Conservation (phyloP, 495 filamentous ascomycete genomes). For the Apodospora peruviana region DNA sequence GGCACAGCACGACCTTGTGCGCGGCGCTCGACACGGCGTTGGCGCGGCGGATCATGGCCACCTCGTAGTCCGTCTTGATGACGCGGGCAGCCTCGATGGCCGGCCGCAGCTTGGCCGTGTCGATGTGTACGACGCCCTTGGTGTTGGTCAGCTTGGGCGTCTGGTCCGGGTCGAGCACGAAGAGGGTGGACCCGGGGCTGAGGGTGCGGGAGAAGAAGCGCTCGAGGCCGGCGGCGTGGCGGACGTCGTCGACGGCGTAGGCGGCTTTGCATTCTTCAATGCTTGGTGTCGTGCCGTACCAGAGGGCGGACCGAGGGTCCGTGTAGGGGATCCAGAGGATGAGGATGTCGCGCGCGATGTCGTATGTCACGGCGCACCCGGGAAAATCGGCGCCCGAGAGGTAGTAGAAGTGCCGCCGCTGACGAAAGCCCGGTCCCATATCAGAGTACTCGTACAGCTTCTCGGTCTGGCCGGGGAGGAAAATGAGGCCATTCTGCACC, state of each 20-base stretch:
- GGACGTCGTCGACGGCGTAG: constrained; percentile 50
- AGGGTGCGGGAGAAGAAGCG: constrained; percentile 27
- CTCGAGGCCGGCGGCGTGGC: constrained; percentile 30
- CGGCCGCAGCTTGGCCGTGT: constrained; percentile 45
- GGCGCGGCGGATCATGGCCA: constrained; percentile 70
- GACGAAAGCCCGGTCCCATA: constrained; percentile 53
- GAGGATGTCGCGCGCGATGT: constrained; percentile 51
- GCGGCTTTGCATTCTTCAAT: constrained; percentile 43
- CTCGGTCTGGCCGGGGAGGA: constrained; percentile 47
- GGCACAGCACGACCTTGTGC: constrained; percentile 61
- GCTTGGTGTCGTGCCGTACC: constrained; percentile 52
- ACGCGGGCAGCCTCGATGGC: constrained; percentile 70
- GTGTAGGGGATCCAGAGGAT: constrained; percentile 57
- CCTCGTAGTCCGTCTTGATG: constrained; percentile 76
- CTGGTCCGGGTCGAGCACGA: constrained; percentile 36
- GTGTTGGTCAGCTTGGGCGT: constrained; percentile 29
- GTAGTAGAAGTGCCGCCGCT: constrained; percentile 69
- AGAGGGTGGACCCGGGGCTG: constrained; percentile 30
- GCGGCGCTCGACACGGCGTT: constrained; percentile 70
- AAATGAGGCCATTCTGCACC: constrained; percentile 56
- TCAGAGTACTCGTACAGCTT: constrained; percentile 56
- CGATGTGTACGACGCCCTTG: constrained; percentile 31
- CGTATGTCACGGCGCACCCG: constrained; percentile 58
- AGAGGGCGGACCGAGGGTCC: constrained; percentile 52
- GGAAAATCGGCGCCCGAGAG: constrained; percentile 56